A percentile compares a stretch with the other conserved stretches of the same genome.
These are phyloP conservation scores for Santalum album DNA, from an alignment of 164 flowering plant genomes.

Conservation along the genomic window DNA sequence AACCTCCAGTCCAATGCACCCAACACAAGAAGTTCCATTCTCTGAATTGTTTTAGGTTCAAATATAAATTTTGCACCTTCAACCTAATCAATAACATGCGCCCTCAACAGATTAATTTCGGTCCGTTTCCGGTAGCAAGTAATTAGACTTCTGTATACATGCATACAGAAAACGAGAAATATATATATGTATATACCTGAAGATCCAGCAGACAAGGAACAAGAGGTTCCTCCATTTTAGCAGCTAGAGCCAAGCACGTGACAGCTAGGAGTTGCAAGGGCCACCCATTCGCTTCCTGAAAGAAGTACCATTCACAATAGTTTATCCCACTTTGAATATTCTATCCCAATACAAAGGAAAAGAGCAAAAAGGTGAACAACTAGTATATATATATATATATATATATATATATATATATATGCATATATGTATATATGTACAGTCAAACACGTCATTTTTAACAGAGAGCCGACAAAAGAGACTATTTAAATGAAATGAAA, in stretches of 20 bases:
- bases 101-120: not conserved
- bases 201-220: slow-evolving; percentile 81
- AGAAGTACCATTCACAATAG: too few relatives aligned
- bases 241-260: slow-evolving; percentile 91
- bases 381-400: too few relatives aligned
- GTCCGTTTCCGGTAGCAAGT: too few relatives aligned
- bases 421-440: too few relatives aligned
- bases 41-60: slow-evolving; percentile 54
- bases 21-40: slow-evolving; percentile 82
- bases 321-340: too few relatives aligned
- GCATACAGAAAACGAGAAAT: not conserved
- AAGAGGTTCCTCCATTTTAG: slow-evolving; percentile 90
- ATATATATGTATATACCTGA: slow-evolving; percentile 80
- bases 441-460: too few relatives aligned
- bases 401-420: too few relatives aligned
- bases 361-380: not conserved
- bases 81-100: slow-evolving; percentile 23
- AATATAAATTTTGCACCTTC: slow-evolving; percentile 60
- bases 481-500: too few relatives aligned
- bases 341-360: too few relatives aligned
- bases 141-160: too few relatives aligned
- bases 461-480: too few relatives aligned
- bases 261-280: slow-evolving; percentile 72
- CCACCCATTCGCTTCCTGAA: slow-evolving; percentile 78
- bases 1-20: slow-evolving; percentile 74